Evolutionary conservation across 1,284 basidiomycete species (phyloP), one percentile per base, ranked within the genome.

Genomic region (Ganoderma lingzhi): DNA sequence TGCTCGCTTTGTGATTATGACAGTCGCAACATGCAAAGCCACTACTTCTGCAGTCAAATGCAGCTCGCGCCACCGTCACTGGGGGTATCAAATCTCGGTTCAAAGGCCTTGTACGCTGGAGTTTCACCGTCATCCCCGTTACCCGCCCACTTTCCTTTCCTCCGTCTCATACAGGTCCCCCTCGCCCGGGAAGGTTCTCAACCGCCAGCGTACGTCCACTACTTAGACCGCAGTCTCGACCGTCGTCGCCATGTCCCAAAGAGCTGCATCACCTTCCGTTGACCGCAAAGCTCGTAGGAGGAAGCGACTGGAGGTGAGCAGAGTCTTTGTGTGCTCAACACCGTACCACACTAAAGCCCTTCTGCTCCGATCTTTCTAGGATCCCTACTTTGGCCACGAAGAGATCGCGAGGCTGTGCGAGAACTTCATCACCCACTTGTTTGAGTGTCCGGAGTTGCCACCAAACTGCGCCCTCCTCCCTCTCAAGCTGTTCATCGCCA

Each of bases 401-500:
- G 53, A 56, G 53, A 56, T 15, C 15, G 53, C 53, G 2, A 56
- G 14, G 5, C 30, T 56, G 14, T 56, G 53, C 32, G 14, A 30
- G 4, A 56, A 35, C 23, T 56, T 56, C 53, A 15, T 56, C 23
- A 19, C 17, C 30, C 53, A 56, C 9, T 32, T 56, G 17, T 56
- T 56, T 6, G 30, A 17, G 30, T 56, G 53, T 9, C 12, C 28
- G 14, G 58, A 60, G 3, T 6, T 5, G 19, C 37, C 58, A 35
- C n/a, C 58, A 39, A n/a, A n/a, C 45, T n/a, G 19, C 35, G 8
- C n/a, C 0, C 2, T 19, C 3, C 51, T 39, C 39, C 53, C 35
- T 5, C 58, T 64, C 10, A 44, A 44, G 28, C 15, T 37, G 5
- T 65, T 62, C 51, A 35, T 62, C 42, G 60, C 67, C 17, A 37